These are phyloP conservation scores for Miscanthus sacchariflorus DNA, from an alignment of 202 grass and related monocot genomes.

Conservation along the genomic window DNA sequence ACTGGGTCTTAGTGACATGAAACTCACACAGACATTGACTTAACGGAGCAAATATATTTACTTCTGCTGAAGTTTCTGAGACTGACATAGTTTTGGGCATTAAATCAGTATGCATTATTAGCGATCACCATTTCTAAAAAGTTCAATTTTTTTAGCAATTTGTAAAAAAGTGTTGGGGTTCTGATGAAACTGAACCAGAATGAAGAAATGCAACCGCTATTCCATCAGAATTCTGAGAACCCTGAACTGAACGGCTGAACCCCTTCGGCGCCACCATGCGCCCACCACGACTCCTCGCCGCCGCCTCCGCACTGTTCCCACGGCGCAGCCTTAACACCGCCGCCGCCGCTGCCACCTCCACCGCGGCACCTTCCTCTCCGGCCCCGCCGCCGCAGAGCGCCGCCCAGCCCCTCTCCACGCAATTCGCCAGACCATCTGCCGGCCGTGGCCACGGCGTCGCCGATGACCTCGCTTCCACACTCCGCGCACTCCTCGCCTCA, in stretches of 20 bases:
- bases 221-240: background rate
- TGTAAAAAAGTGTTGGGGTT: background rate
- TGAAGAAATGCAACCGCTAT: background rate
- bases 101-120: background rate
- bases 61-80: background rate
- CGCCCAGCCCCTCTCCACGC: slow-evolving; percentile 12
- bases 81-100: too few relatives aligned
- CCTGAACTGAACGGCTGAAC: background rate
- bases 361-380: background rate
- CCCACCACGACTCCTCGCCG: slow-evolving; percentile 20
- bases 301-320: slow-evolving; percentile 14
- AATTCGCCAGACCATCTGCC: slow-evolving; percentile 14
- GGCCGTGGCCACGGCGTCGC: background rate
- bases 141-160: background rate
- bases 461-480: slow-evolving; percentile 35
- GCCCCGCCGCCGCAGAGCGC: background rate
- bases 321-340: slow-evolving; percentile 31
- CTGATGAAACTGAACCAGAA: background rate
- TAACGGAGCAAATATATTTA: background rate
- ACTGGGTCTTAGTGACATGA: too few relatives aligned
- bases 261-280: slow-evolving; percentile 43
- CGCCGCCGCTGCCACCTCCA: background rate
- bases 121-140: too few relatives aligned
- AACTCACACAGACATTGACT: too few relatives aligned
- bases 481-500: slow-evolving; percentile 44